Evolutionary conservation across 768 basidiomycete genomes (phyloP).

Genomic region (Wakefieldia striispora): DNA sequence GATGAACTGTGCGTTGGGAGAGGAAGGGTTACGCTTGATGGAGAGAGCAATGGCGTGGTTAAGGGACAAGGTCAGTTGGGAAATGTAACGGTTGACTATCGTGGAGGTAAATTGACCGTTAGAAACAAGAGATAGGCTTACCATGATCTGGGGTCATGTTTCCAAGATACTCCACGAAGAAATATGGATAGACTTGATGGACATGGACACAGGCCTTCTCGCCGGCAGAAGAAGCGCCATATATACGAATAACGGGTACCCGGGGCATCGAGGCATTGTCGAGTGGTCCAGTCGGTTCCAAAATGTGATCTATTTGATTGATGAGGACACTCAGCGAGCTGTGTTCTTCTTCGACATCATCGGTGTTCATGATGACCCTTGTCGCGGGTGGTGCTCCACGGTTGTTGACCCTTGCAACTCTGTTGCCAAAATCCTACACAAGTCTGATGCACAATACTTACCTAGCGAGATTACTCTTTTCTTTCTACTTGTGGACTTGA

Average conservation of each 20-base stretch:
- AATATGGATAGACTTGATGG: slow-evolving; percentile 93
- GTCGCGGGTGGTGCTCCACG: not conserved
- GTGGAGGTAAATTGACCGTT: not conserved
- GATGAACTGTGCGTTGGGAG: slow-evolving; percentile 56
- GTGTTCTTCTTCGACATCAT: slow-evolving; percentile 6
- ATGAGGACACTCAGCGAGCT: slow-evolving; percentile 42
- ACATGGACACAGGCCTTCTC: slow-evolving; percentile 84
- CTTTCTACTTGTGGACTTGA: no score
- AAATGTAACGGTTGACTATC: slow-evolving; percentile 71
- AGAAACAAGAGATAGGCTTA: slow-evolving; percentile 30
- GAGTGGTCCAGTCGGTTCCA: slow-evolving; percentile 56
- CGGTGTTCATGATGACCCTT: no score
- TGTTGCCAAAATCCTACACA: no score
- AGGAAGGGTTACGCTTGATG: slow-evolving; percentile 66
- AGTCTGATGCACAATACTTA: no score
- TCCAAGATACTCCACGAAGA: slow-evolving; percentile 81
- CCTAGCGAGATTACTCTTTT: no score
- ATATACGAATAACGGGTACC: slow-evolving; percentile 84
- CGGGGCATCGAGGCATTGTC: slow-evolving; percentile 60
- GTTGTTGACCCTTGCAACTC: no score
- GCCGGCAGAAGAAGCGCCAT: slow-evolving; percentile 75
- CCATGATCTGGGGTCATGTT: slow-evolving; percentile 62
- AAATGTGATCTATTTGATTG: slow-evolving; percentile 62
- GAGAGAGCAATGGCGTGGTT: slow-evolving; percentile 86
- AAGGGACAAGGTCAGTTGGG: slow-evolving; percentile 67